These are phyloP conservation scores for Exsudoporus floridanus DNA, from an alignment of 1,284 basidiomycete genomes.

Conservation along the genomic window DNA sequence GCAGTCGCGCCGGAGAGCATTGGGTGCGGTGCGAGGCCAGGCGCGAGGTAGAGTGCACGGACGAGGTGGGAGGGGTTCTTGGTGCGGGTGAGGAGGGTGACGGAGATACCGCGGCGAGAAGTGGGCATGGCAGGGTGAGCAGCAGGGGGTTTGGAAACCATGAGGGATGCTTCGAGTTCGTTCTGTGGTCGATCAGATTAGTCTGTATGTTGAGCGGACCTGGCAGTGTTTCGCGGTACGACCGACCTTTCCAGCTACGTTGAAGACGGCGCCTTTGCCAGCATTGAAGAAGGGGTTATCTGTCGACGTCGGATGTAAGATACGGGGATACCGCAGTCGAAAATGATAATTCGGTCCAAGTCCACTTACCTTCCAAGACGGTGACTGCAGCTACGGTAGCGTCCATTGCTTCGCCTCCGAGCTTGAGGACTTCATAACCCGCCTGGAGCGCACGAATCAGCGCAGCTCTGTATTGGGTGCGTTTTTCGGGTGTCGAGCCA, in stretches of 20 bases:
- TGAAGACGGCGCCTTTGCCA: conserved; percentile 80
- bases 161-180: conserved; percentile 77
- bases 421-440: conserved; percentile 61
- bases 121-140: conserved; percentile 58
- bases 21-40: conserved; percentile 58
- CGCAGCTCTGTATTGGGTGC: conserved; percentile 55
- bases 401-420: conserved; percentile 78
- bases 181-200: conserved; percentile 45
- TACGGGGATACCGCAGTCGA: neutral
- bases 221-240: neutral
- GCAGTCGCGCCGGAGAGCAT: conserved; percentile 68
- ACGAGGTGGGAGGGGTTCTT: conserved; percentile 76
- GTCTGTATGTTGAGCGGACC: neutral
- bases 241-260: conserved; percentile 67
- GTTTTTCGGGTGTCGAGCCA: conserved; percentile 62
- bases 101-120: conserved; percentile 59
- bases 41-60: conserved; percentile 67
- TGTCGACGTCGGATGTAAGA: conserved; percentile 27
- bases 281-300: conserved; percentile 79
- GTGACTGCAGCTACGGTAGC: conserved; percentile 76
- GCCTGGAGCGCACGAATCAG: conserved; percentile 56
- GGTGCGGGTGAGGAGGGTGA: conserved; percentile 64
- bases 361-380: conserved; percentile 60
- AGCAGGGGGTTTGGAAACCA: conserved; percentile 71
- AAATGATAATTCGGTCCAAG: neutral